These are phyloP conservation scores for Jasminum sambac DNA, from an alignment of 257 asterid species.

Conservation along the genomic window DNA sequence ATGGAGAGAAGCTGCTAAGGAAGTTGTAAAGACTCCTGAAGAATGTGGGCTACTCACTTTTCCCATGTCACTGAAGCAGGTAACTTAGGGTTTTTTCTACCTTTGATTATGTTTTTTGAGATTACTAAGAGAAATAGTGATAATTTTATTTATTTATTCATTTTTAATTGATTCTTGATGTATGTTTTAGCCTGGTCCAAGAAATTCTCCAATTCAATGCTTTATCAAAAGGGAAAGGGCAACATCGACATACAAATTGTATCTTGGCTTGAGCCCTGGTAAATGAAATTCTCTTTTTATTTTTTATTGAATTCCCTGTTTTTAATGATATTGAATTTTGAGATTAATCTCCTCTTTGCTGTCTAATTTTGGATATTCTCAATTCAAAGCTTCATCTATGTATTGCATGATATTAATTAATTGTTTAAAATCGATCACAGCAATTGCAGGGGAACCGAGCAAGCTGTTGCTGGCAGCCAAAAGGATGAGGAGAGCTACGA, in stretches of 20 bases:
- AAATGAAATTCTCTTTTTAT: slow-evolving; percentile 23
- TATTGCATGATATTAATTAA: neutral
- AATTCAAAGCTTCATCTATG: neutral
- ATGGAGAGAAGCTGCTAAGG: slow-evolving; percentile 63
- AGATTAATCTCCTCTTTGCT: neutral
- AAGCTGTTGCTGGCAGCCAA: slow-evolving; percentile 62
- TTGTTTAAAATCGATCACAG: slow-evolving; percentile 31
- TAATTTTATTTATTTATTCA: neutral
- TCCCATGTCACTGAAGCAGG: slow-evolving; percentile 77
- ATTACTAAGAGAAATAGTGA: neutral
- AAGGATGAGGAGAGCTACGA: slow-evolving; percentile 53
- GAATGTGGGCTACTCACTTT: slow-evolving; percentile 74
- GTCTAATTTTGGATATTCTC: neutral
- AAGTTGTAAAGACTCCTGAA: slow-evolving; percentile 54
- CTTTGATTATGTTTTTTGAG: slow-evolving; percentile 1
- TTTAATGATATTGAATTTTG: neutral
- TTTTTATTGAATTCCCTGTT: neutral
- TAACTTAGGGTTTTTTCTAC: neutral
- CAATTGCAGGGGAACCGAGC: slow-evolving; percentile 63
- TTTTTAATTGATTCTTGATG: slow-evolving; percentile 10
- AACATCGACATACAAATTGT: slow-evolving; percentile 54
- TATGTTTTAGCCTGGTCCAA: slow-evolving; percentile 63
- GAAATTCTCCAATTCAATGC: slow-evolving; percentile 70
- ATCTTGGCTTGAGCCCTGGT: slow-evolving; percentile 78
- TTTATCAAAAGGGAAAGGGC: slow-evolving; percentile 72